A percentile compares a stretch with the other conserved stretches of the same genome.
Evolutionary conservation across 139 green algal species (phyloP).

Genomic region (Eudorina sp.): DNA sequence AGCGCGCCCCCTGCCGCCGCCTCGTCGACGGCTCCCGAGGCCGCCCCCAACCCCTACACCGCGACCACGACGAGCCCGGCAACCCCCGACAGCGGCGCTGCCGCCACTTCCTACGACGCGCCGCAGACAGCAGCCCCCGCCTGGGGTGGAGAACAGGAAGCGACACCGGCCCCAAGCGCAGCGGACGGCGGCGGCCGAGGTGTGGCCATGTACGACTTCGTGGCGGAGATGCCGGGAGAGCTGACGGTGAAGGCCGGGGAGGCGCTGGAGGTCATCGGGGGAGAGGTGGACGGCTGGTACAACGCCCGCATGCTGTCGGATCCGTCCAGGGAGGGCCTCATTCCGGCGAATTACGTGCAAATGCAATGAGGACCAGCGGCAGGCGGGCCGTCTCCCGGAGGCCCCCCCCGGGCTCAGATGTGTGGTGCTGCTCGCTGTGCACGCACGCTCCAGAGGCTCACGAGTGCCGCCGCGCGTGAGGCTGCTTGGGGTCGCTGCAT

Average conservation of each 20-base stretch:
- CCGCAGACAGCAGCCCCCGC: background rate
- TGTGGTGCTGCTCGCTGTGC: too few relatives aligned
- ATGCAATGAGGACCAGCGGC: background rate
- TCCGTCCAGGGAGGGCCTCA: background rate
- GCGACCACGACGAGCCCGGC: background rate
- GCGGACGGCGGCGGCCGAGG: background rate
- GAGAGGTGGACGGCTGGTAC: conserved; percentile 79
- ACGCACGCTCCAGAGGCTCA: too few relatives aligned
- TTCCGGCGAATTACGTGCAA: conserved; percentile 42
- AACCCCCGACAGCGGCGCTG: background rate
- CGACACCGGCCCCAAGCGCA: too few relatives aligned
- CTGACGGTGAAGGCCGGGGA: conserved; percentile 61
- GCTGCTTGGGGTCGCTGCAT: too few relatives aligned
- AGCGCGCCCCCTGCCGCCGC: background rate
- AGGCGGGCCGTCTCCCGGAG: too few relatives aligned
- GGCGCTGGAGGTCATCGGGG: conserved; percentile 55
- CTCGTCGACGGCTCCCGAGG: background rate
- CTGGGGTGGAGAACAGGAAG: background rate
- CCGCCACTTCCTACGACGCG: background rate
- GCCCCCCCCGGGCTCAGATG: too few relatives aligned
- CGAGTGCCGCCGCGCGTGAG: too few relatives aligned
- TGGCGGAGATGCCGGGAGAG: conserved; percentile 67
- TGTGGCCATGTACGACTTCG: conserved; percentile 63
- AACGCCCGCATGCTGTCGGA: conserved; percentile 22
- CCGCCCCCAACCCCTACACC: background rate